These are phyloP conservation scores for Beauveria sp. DNA, from an alignment of 2,329 filamentous ascomycete species.

Conservation along the genomic window DNA sequence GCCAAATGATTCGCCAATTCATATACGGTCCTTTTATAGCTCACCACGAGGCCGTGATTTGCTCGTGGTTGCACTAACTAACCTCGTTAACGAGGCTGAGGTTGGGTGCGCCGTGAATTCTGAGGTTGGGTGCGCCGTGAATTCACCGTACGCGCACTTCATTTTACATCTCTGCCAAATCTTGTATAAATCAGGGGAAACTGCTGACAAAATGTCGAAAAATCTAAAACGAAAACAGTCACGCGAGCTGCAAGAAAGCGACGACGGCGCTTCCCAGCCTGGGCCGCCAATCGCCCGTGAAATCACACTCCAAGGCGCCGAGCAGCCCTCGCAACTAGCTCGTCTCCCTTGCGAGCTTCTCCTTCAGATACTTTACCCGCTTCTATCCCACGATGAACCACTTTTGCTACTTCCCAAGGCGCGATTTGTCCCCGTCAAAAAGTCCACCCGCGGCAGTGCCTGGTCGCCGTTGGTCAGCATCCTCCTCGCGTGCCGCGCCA, in stretches of 20 bases:
- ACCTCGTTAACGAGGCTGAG: background rate
- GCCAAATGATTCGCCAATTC: background rate
- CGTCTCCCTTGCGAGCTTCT: slow-evolving; percentile 1
- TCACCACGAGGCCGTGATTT: background rate
- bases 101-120: background rate
- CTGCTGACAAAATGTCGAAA: too few species aligned
- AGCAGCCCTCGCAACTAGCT: background rate
- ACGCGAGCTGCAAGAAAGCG: background rate
- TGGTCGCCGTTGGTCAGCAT: slow-evolving; percentile 6
- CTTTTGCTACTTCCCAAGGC: background rate
- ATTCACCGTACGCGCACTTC: background rate
- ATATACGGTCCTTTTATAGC: too few species aligned
- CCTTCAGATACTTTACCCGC: background rate
- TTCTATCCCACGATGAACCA: background rate
- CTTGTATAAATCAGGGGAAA: background rate
- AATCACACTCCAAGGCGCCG: background rate
- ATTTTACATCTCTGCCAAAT: background rate
- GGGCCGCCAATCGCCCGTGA: background rate
- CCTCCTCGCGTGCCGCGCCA: slow-evolving; percentile 4
- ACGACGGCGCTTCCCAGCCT: background rate
- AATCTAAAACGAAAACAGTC: background rate
- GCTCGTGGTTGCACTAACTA: background rate
- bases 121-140: background rate
- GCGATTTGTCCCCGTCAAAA: background rate
- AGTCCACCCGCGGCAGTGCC: background rate